Evolutionary conservation across 106 monocot genomes (phyloP), one percentile per base, ranked within the genome.

Genomic region (Dendrobium officinale): DNA sequence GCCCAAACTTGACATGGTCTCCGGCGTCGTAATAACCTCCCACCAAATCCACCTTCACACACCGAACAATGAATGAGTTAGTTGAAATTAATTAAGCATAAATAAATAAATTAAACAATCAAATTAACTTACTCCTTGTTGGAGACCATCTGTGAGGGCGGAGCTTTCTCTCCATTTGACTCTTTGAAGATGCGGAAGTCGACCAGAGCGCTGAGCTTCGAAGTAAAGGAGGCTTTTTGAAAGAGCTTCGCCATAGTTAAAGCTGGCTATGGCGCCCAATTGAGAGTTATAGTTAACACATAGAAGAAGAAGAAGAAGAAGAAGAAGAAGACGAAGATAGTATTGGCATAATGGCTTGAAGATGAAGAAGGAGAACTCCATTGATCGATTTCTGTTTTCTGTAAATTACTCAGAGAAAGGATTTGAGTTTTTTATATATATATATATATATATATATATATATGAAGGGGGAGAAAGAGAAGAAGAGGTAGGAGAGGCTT

Each of bases 131-230:
- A 83, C 83, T 55, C 83, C 83, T 78, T 83, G 78, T 9, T 83
- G 68, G 72, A 83, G 83, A 17, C 83, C 83, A 47, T 83, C 83
- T 18, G 78, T 83, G 83, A 83, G 83, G 9, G 67, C 83, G 0
- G 83, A 83, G 20, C 72, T 70, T 24, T 37, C 47, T 7, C 83
- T 77, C 83, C 83, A 83, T 4, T 13, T 66, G 55, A 83, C 68
- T 0, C 83, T 24, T 70, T 83, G 83, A 54, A 67, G 78, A 41
- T 83, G 77, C 1, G 83, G 83, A 27, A 83, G 78, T 22, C 70
- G 83, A 19, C 83, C 83, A 19, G 83, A 83, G 17, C 83, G 83
- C 78, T 83, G 83, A 6, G 83, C 83, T 40, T 83, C 83, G 55
- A 83, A 83, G 48, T 83, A 83, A 10, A 83, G 77, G 8, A 83